Base-by-base conservation (phyloP, 2,329 filamentous ascomycete genomes). In the Epichloe baconii region DNA sequence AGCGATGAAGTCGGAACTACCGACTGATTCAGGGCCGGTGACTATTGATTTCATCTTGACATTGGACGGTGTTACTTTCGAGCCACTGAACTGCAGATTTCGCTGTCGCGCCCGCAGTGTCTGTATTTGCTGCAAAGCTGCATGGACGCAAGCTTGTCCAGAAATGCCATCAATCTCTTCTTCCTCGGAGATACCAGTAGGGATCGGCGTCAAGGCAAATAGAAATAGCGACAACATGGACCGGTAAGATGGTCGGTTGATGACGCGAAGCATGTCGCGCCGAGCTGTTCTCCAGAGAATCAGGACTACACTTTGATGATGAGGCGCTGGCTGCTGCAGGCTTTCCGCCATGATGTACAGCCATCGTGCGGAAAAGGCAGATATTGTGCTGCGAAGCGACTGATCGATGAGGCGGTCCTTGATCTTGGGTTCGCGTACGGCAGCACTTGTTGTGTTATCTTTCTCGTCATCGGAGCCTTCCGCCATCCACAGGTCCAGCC, bases 41-140 rank as follows among this genome's bases (percentile, higher is more conserved):
- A 56, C 54, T 1, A 59, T 57, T 1, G 58, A 52, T 15, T 56
- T 55, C 1, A 53, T 53, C 15, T 53, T 58, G 4, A 55, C 35
- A 31, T 38, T 47, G 2, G 55, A 60, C 2, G 61, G 63, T 2
- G 61, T 67, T 1, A 69, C 67, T 38, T 70, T 69, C 10, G 65
- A 65, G 4, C 68, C 68, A 43, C 64, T 70, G 54, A 70, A 71
- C 38, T 69, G 64, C 0, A 69, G 56, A 17, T 66, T 68, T 38
- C 64, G 61, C 48, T 70, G 68, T 4, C 66, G 60, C 1, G 66
- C 68, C 14, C 68, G 63, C 1, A 71, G 54, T 6, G 56, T 63
- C 53, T 71, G 69, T 1, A 71, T 62, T 38, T 71, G 69, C 46
- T 70, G 67, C 8, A 71, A 52, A 0, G 67, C 68, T 2, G 67